A percentile compares a stretch with the other conserved stretches of the same genome.
phyloP scores from a whole-genome alignment of 345 rosid species.

The Hibiscus trionum region DNA sequence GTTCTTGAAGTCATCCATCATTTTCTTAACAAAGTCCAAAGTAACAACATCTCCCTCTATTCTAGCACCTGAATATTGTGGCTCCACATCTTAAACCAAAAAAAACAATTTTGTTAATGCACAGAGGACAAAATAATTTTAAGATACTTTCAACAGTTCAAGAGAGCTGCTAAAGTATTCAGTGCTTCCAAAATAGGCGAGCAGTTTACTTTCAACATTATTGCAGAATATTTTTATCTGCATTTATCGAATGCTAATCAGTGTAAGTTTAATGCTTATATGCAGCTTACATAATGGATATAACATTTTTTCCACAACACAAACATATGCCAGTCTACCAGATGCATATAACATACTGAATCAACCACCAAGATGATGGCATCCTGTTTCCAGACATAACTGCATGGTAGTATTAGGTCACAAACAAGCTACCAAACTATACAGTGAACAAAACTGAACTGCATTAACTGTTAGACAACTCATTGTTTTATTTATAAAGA shows the following conservation, averaged over 20 bases:
- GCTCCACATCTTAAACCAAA: slow-evolving; percentile 73
- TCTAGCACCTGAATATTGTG: slow-evolving; percentile 89
- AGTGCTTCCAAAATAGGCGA: slow-evolving; percentile 1
- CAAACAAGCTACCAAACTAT: background rate
- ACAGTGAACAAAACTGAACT: background rate
- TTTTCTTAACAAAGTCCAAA: slow-evolving; percentile 79
- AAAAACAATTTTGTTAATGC: slow-evolving; percentile 17
- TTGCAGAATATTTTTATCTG: no score
- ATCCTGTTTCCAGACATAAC: background rate
- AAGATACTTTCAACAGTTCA: background rate
- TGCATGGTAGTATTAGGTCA: background rate
- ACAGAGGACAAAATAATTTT: background rate
- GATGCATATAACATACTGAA: background rate
- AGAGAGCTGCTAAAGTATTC: background rate
- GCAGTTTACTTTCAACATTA: slow-evolving; percentile 2
- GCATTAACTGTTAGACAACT: background rate
- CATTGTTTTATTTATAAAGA: background rate
- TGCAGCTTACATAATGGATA: background rate
- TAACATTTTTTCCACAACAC: background rate
- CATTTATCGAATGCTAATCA: background rate
- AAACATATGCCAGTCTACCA: background rate
- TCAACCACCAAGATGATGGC: background rate
- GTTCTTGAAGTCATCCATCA: slow-evolving; percentile 89
- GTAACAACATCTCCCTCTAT: slow-evolving; percentile 82
- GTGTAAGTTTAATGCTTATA: background rate